These are phyloP conservation scores for Penicillium rolfsii DNA, from an alignment of 2,329 filamentous ascomycete species.

Conservation along the genomic window DNA sequence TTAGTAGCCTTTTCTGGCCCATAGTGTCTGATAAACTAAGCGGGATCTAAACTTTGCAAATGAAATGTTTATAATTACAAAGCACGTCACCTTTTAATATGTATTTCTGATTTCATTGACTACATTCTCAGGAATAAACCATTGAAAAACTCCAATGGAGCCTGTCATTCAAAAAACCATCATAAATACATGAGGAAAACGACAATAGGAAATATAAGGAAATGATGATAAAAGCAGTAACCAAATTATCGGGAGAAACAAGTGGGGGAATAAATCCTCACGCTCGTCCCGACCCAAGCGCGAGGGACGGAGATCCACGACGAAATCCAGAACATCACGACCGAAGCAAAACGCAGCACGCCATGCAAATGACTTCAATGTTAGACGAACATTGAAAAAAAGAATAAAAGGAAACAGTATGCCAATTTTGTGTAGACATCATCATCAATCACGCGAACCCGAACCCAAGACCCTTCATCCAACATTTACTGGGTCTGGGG, in stretches of 20 bases:
- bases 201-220: constrained; percentile 6
- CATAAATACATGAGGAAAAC: constrained; percentile 14
- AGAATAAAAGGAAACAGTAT: constrained; percentile 28
- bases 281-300: constrained; percentile 30
- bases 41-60: too few relatives aligned
- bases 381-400: constrained; percentile 18
- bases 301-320: constrained; percentile 19
- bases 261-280: constrained; percentile 20
- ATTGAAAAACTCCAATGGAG: constrained; percentile 22
- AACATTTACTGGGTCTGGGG: constrained; percentile 37
- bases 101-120: constrained; percentile 26
- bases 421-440: constrained; percentile 26
- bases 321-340: constrained; percentile 18
- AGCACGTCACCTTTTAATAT: not conserved
- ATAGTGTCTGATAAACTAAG: too few relatives aligned
- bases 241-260: constrained; percentile 20
- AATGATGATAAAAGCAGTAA: constrained; percentile 13
- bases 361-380: constrained; percentile 38
- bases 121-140: constrained; percentile 19
- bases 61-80: not conserved
- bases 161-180: constrained; percentile 20
- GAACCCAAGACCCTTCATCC: not conserved
- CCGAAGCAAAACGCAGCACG: constrained; percentile 33
- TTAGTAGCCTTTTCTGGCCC: too few relatives aligned
- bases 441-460: constrained; percentile 9